Evolutionary conservation across 140 eudicot species (phyloP), one percentile per base, ranked within the genome.

Genomic region (Stevia rebaudiana): DNA sequence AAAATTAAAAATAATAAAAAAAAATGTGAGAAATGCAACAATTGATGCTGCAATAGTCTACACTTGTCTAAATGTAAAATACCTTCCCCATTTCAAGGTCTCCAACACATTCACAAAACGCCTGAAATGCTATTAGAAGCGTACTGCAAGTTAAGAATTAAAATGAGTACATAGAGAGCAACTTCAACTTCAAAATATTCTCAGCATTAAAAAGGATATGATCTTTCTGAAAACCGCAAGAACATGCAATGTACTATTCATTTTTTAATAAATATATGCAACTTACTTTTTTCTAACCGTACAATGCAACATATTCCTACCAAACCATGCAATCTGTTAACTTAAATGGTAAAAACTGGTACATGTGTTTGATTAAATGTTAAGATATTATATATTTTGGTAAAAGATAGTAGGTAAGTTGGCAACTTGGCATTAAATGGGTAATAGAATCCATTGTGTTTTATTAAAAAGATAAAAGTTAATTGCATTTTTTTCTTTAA

Each of bases 41-140:
- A 18, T 6, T 5, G 7, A 6, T 33, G 50, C 6, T 41, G 63
- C 56, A 41, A 13, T 55, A 36, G 53, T 60, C 52, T 47, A 59
- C 41, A 42, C 22, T 57, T 50, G 43, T 55, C 61, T 35, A 23
- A 36, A 68, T 57, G 21, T 37, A n/a, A 43, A 12, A 21, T 72
- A 91, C 98, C 98, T 91, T 91, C 73, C 98, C 98, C 95, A 91
- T 91, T 65, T 91, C 98, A 57, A 91, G 87, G 64, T 91, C 98
- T 33, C 98, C 98, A 47, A 91, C 98, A 74, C 96, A 91, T 83
- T 91, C 98, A 78, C 98, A 91, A 65, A 91, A 91, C 25, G 95
- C 98, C 77, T 81, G 94, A 88, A 87, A 91, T 17, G 98, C 96
- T 66, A 83, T 78, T 23, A 82, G 80, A 56, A 84, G 80, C 41